Evolutionary conservation across 345 rosid genomes (phyloP).

Genomic region (Citrus inodora): DNA sequence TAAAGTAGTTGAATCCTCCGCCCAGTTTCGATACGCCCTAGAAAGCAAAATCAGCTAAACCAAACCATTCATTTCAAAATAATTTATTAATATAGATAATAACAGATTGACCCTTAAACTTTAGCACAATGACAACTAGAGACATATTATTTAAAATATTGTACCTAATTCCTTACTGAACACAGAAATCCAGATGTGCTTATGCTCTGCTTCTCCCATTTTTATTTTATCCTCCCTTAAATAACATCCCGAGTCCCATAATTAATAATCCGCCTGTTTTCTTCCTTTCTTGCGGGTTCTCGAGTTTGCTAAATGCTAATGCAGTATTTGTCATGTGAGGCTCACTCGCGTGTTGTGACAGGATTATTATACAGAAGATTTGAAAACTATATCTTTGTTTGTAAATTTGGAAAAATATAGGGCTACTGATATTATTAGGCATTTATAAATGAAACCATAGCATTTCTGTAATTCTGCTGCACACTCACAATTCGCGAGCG

Average conservation of each 20-base stretch:
- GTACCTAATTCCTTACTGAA: too few relatives aligned
- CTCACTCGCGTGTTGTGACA: neutral
- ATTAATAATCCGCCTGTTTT: too few relatives aligned
- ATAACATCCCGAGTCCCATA: too few relatives aligned
- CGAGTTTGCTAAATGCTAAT: too few relatives aligned
- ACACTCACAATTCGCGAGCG: neutral
- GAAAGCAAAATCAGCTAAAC: slow-evolving; percentile 13
- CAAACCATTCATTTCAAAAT: neutral
- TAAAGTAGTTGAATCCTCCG: slow-evolving; percentile 58
- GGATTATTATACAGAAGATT: neutral
- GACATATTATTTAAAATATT: neutral
- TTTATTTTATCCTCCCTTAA: too few relatives aligned
- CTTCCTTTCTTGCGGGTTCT: neutral
- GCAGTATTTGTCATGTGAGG: too few relatives aligned
- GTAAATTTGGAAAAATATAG: neutral
- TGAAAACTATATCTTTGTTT: neutral
- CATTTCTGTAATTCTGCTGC: neutral
- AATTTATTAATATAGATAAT: neutral
- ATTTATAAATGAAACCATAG: neutral
- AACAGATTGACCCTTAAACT: neutral
- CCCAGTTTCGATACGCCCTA: slow-evolving; percentile 71
- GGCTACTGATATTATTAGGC: neutral
- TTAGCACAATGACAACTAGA: neutral
- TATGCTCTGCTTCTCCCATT: too few relatives aligned
- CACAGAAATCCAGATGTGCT: too few relatives aligned